Percentiles rank a stretch among this genome's conserved stretches.
These are phyloP conservation scores for Mycothermus thermophilus DNA, from an alignment of 495 filamentous ascomycete species.

Conservation along the genomic window DNA sequence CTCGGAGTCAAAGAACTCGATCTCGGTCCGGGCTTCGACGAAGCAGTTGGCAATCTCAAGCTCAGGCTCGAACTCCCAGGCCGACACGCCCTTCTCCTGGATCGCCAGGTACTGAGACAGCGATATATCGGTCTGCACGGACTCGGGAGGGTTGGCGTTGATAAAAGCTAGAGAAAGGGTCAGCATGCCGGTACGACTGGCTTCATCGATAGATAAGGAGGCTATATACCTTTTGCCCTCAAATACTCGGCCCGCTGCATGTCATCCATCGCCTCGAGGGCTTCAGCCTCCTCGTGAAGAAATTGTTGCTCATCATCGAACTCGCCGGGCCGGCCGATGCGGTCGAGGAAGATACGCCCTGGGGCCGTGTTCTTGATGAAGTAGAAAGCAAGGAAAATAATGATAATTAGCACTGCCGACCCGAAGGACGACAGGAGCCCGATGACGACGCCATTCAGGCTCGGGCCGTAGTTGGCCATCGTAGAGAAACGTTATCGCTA, in stretches of 20 bases:
- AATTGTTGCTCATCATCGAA: conserved; percentile 96
- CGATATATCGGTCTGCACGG: conserved; percentile 89
- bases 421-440: conserved; percentile 95
- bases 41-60: conserved; percentile 98
- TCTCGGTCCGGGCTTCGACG: conserved; percentile 88
- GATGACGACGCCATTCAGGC: conserved; percentile 72
- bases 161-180: conserved; percentile 55
- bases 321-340: conserved; percentile 85
- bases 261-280: conserved; percentile 92
- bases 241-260: conserved; percentile 78
- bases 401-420: conserved; percentile 67
- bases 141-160: conserved; percentile 89
- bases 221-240: conserved; percentile 73
- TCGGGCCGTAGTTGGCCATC: conserved; percentile 19
- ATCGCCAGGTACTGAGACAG: conserved; percentile 95
- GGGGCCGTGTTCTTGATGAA: conserved; percentile 84
- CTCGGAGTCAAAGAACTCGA: conserved; percentile 96
- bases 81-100: conserved; percentile 96
- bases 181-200: no score
- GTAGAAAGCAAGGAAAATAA: conserved; percentile 75
- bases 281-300: conserved; percentile 82
- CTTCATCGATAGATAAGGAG: no score
- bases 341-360: conserved; percentile 85
- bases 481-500: background rate
- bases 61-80: conserved; percentile 98